phyloP scores from a whole-genome alignment of 2,329 filamentous ascomycete genomes.

The Xylariaceae sp. region DNA sequence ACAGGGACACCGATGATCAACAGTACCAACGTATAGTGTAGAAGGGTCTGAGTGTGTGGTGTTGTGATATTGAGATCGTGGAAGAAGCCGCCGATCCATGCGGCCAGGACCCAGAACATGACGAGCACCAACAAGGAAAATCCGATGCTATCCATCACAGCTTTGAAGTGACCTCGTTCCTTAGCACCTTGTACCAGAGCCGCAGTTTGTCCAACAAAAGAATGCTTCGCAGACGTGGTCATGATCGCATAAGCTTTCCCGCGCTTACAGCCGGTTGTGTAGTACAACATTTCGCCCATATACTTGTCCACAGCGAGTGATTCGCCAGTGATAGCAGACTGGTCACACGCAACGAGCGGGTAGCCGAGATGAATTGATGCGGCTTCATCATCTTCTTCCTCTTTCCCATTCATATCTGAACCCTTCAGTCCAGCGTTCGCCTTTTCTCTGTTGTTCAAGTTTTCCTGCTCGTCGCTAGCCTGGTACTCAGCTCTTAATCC shows the following conservation, averaged over 20 bases:
- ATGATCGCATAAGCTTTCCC: conserved; percentile 71
- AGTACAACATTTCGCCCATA: conserved; percentile 72
- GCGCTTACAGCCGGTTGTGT: conserved; percentile 76
- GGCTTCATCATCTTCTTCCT: conserved; percentile 61
- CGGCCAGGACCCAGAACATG: conserved; percentile 70
- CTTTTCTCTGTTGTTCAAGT: too few relatives aligned
- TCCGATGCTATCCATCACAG: conserved; percentile 77
- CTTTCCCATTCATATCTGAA: too few relatives aligned
- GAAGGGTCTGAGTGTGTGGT: too few relatives aligned
- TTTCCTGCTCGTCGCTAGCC: conserved; percentile 62
- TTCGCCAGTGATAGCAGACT: conserved; percentile 76
- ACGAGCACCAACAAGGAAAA: conserved; percentile 70
- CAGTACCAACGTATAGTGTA: conserved; percentile 65
- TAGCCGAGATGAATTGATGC: conserved; percentile 61
- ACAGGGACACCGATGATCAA: conserved; percentile 75
- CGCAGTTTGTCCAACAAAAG: conserved; percentile 73
- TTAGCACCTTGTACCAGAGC: conserved; percentile 70
- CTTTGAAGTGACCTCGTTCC: conserved; percentile 75
- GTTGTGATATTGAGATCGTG: conserved; percentile 66
- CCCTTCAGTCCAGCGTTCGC: too few relatives aligned
- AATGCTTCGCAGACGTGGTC: conserved; percentile 65
- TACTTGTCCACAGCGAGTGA: conserved; percentile 74
- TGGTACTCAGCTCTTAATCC: conserved; percentile 68
- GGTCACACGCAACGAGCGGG: conserved; percentile 69
- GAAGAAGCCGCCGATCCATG: conserved; percentile 77